phyloP scores from a whole-genome alignment of 495 filamentous ascomycete species.

The Penicillium robsamsonii region DNA sequence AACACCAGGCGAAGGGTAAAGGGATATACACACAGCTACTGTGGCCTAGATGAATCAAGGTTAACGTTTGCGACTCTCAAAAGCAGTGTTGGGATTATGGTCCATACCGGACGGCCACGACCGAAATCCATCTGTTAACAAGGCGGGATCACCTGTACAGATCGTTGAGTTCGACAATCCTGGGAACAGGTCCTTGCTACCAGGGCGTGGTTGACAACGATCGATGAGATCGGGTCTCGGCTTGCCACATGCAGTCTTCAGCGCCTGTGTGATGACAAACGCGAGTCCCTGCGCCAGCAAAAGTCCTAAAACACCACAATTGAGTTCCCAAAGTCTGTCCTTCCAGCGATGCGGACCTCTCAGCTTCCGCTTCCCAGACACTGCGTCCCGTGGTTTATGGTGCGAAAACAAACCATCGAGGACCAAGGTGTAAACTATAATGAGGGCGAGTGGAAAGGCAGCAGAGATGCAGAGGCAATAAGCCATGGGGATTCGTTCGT shows the following conservation, averaged over 20 bases:
- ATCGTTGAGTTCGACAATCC: conserved; percentile 65
- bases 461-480: conserved; percentile 56
- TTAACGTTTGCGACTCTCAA: conserved; percentile 5
- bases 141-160: conserved; percentile 60
- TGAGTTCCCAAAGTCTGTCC: conserved; percentile 75
- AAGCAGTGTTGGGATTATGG: background rate
- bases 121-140: conserved; percentile 82
- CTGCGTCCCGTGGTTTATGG: conserved; percentile 48
- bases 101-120: conserved; percentile 71
- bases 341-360: conserved; percentile 66
- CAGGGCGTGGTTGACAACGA: conserved; percentile 56
- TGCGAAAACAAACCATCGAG: conserved; percentile 69
- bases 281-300: conserved; percentile 62
- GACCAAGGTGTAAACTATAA: conserved; percentile 68
- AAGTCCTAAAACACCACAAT: conserved; percentile 74
- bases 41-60: conserved; percentile 42
- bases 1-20: conserved; percentile 4
- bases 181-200: conserved; percentile 35
- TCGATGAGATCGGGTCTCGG: conserved; percentile 78
- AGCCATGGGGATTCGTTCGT: conserved; percentile 68
- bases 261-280: conserved; percentile 75
- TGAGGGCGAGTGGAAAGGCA: conserved; percentile 59
- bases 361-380: conserved; percentile 48
- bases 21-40: conserved; percentile 49
- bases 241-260: conserved; percentile 87